Percentiles rank a stretch among this genome's conserved stretches.
Evolutionary conservation across 169 alveolate genomes (phyloP).

Genomic region (Cryptosporidium viatorum): DNA sequence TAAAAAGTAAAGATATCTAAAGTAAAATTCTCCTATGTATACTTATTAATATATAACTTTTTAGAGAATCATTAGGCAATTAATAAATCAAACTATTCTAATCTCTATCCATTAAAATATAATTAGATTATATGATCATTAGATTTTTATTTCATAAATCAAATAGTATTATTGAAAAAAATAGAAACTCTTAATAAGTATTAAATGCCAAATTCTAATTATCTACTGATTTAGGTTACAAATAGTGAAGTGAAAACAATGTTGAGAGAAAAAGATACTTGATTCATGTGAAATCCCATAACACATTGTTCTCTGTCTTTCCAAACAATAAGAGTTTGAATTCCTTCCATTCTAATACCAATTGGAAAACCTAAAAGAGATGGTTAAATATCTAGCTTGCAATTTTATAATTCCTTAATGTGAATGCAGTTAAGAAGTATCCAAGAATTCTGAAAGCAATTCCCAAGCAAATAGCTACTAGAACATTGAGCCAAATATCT

Average conservation of each 20-base stretch:
- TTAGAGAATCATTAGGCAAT: not conserved
- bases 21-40: not conserved
- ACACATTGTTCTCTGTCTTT: not conserved
- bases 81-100: too few relatives aligned
- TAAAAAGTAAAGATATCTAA: too few relatives aligned
- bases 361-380: not conserved
- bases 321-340: too few relatives aligned
- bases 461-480: conserved; percentile 29
- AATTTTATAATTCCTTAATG: conserved; percentile 34
- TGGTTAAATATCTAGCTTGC: not conserved
- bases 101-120: too few relatives aligned
- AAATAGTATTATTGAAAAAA: not conserved
- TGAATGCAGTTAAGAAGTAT: conserved; percentile 41
- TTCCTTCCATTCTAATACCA: not conserved
- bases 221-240: too few relatives aligned
- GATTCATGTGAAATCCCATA: not conserved
- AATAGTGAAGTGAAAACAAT: not conserved
- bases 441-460: conserved; percentile 48
- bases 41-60: too few relatives aligned
- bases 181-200: not conserved
- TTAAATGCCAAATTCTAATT: not conserved
- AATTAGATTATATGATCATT: not conserved
- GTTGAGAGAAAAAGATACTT: not conserved
- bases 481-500: conserved; percentile 22
- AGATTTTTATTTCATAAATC: not conserved